Evolutionary conservation across 139 green algal genomes (phyloP).

Genomic region (Parachlorella kessleri): DNA sequence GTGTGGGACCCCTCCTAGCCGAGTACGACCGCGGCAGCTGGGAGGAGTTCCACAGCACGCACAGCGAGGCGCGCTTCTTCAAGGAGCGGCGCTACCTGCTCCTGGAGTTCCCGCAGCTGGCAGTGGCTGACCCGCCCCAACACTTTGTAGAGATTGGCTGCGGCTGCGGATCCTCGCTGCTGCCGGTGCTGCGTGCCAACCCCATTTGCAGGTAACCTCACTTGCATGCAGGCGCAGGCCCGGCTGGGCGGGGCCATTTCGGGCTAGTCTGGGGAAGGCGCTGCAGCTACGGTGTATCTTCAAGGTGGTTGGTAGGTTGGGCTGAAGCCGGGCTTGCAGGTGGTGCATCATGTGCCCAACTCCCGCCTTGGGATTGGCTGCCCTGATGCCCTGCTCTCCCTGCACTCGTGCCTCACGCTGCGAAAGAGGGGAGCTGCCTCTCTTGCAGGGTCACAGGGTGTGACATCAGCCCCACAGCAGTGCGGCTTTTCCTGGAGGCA

Average conservation of each 20-base stretch:
- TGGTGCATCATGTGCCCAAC: too few species aligned
- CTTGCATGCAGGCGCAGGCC: too few species aligned
- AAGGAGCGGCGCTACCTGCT: slow-evolving; percentile 73
- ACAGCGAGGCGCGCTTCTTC: slow-evolving; percentile 68
- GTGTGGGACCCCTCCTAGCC: too few species aligned
- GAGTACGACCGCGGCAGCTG: slow-evolving; percentile 39
- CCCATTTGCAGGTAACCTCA: slow-evolving; percentile 11
- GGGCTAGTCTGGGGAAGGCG: too few species aligned
- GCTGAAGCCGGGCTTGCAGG: too few species aligned
- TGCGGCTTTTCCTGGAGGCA: slow-evolving; percentile 55
- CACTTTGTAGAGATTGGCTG: slow-evolving; percentile 75
- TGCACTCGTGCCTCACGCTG: too few species aligned
- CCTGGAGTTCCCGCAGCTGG: slow-evolving; percentile 68
- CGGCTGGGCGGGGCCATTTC: too few species aligned
- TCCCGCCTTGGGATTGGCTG: too few species aligned
- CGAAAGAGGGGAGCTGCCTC: too few species aligned
- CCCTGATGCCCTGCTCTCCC: too few species aligned
- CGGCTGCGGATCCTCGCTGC: slow-evolving; percentile 64
- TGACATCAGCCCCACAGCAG: slow-evolving; percentile 66
- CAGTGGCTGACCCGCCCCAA: slow-evolving; percentile 7
- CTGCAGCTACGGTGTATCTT: too few species aligned
- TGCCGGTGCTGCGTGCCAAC: slow-evolving; percentile 72
- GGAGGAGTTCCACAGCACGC: slow-evolving; percentile 67
- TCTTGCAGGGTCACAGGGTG: slow-evolving; percentile 40
- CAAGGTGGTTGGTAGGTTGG: too few species aligned